phyloP scores from a whole-genome alignment of 495 filamentous ascomycete species.

The Penicillium crystallinum region DNA sequence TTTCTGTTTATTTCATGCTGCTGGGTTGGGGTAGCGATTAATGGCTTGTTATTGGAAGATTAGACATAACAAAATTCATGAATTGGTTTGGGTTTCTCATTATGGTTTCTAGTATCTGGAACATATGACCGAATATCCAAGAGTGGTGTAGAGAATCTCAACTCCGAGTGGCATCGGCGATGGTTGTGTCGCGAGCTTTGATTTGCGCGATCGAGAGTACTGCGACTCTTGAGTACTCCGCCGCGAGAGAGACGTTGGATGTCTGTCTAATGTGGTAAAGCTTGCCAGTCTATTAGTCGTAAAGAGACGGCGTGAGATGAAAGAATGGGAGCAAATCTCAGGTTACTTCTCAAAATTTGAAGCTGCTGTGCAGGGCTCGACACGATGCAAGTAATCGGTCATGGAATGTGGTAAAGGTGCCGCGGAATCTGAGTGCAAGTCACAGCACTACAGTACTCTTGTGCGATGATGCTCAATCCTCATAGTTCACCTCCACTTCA shows the following conservation, averaged over 20 bases:
- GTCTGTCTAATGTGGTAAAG: neutral
- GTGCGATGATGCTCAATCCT: constrained; percentile 32
- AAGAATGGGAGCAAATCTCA: neutral
- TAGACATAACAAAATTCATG: constrained; percentile 12
- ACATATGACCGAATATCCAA: constrained; percentile 5
- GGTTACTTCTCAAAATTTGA: neutral
- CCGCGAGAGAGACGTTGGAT: too few species aligned
- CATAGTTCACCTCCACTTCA: constrained; percentile 63
- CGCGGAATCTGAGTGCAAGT: neutral
- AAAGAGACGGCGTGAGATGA: neutral
- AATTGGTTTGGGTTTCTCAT: neutral
- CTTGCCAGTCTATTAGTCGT: neutral
- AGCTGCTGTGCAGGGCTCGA: neutral
- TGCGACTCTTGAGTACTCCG: neutral
- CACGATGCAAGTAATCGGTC: neutral
- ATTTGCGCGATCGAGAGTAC: neutral
- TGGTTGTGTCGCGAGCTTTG: neutral
- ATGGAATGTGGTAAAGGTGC: neutral
- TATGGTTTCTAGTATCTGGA: constrained; percentile 5
- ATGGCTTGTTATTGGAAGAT: neutral
- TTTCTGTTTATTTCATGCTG: neutral
- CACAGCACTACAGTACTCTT: neutral
- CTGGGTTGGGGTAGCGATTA: neutral
- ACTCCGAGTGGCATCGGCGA: neutral
- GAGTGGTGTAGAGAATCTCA: neutral